A percentile compares a stretch with the other conserved stretches of the same genome.
Evolutionary conservation across 1,284 basidiomycete genomes (phyloP).

Genomic region (Mycena citricolor): DNA sequence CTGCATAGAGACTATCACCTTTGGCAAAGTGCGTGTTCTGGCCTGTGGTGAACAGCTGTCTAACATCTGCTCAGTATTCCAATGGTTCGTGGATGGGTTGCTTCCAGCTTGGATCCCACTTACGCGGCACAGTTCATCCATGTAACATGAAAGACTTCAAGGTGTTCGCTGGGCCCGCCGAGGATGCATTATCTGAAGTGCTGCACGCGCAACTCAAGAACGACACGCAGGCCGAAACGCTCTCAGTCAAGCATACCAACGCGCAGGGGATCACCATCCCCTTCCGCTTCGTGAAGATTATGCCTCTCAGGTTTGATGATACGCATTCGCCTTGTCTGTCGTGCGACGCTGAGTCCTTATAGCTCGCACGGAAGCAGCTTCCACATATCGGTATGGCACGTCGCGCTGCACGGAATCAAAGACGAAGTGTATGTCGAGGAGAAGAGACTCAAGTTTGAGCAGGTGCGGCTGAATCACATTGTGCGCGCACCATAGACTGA

Average conservation of each 20-base stretch:
- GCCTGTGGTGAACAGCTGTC: constrained; percentile 4
- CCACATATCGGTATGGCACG: constrained; percentile 77
- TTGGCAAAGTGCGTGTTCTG: constrained; percentile 64
- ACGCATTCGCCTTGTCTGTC: not conserved
- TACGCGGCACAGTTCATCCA: constrained; percentile 57
- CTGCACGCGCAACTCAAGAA: constrained; percentile 65
- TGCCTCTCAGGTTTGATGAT: constrained; percentile 63
- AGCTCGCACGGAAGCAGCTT: constrained; percentile 70
- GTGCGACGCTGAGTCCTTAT: constrained; percentile 1
- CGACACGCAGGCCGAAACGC: constrained; percentile 61
- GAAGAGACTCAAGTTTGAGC: constrained; percentile 52
- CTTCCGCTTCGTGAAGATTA: constrained; percentile 67
- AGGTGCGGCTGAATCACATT: constrained; percentile 43
- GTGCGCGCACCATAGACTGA: constrained; percentile 1
- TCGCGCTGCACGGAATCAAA: constrained; percentile 58
- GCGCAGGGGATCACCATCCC: constrained; percentile 57
- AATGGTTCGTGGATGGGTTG: constrained; percentile 45
- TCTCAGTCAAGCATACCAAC: constrained; percentile 56
- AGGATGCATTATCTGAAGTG: constrained; percentile 64
- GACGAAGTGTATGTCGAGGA: constrained; percentile 55
- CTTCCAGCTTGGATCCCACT: constrained; percentile 2
- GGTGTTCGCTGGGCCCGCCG: constrained; percentile 61
- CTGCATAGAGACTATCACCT: constrained; percentile 62
- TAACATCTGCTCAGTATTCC: constrained; percentile 43
- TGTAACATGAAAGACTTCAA: constrained; percentile 84